A percentile compares a stretch with the other conserved stretches of the same genome.
These are phyloP conservation scores for Phytophthora sp. DNA, from an alignment of 352 stramenopile genomes.

Conservation along the genomic window DNA sequence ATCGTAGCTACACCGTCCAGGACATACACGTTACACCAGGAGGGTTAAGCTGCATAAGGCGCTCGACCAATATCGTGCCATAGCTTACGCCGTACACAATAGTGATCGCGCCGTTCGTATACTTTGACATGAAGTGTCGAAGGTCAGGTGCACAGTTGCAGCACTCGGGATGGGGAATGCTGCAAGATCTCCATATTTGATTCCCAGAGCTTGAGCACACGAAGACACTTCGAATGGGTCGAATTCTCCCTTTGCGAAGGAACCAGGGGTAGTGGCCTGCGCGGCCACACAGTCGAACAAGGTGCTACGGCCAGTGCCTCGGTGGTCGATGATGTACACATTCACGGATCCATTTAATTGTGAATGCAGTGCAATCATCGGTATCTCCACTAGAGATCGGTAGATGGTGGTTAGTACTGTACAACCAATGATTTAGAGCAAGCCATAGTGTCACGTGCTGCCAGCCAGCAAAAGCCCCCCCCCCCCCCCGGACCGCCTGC, in stretches of 20 bases:
- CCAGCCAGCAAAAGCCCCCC: neutral
- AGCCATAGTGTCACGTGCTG: neutral
- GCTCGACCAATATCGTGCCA: constrained; percentile 47
- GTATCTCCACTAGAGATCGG: neutral
- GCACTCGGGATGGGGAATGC: constrained; percentile 46
- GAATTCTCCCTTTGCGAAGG: constrained; percentile 16
- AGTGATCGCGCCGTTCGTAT: constrained; percentile 18
- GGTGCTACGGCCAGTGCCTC: neutral
- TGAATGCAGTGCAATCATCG: neutral
- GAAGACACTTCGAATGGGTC: constrained; percentile 19
- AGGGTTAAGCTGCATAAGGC: constrained; percentile 45
- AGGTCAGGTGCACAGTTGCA: constrained; percentile 35
- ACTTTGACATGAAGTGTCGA: constrained; percentile 26
- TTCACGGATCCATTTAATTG: neutral
- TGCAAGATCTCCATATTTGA: constrained; percentile 34
- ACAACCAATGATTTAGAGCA: neutral
- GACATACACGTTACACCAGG: constrained; percentile 47
- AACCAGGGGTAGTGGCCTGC: constrained; percentile 35
- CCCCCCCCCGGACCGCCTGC: neutral
- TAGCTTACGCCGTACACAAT: constrained; percentile 60
- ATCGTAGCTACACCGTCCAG: constrained; percentile 44
- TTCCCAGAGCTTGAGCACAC: constrained; percentile 37
- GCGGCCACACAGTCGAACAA: neutral
- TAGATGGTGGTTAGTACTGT: neutral
- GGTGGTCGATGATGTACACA: neutral